Evolutionary conservation across 1,139 yeast genomes (phyloP).

Genomic region (Hansenula lynferdii): DNA sequence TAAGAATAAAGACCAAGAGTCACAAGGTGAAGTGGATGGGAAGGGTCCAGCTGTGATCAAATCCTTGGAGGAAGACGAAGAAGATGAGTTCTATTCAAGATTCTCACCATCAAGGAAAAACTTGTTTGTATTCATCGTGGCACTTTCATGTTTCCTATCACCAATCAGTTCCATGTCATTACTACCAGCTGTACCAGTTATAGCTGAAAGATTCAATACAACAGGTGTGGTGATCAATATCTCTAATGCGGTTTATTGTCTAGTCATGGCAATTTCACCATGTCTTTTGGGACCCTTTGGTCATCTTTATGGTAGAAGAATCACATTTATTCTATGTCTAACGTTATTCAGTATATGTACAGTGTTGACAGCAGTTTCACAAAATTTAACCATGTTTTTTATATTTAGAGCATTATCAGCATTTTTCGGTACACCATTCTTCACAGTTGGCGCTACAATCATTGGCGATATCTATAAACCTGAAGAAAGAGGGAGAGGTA

Average conservation of each 20-base stretch:
- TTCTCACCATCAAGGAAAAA: conserved; percentile 14
- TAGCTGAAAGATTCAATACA: conserved; percentile 39
- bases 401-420: conserved; percentile 44
- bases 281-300: conserved; percentile 43
- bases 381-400: conserved; percentile 43
- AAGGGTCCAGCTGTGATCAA: no score
- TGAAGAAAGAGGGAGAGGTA: conserved; percentile 39
- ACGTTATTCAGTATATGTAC: conserved; percentile 30
- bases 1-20: no score
- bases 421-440: conserved; percentile 48
- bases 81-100: conserved; percentile 8
- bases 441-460: conserved; percentile 41
- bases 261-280: conserved; percentile 48
- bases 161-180: conserved; percentile 40
- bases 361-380: conserved; percentile 39
- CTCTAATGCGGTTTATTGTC: conserved; percentile 44
- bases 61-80: not conserved
- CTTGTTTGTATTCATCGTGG: conserved; percentile 20
- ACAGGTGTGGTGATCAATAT: conserved; percentile 41
- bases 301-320: conserved; percentile 44
- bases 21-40: no score
- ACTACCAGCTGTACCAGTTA: conserved; percentile 45
- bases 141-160: conserved; percentile 32
- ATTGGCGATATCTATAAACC: conserved; percentile 44
- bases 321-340: conserved; percentile 35